Percentiles rank a stretch among this genome's conserved stretches.
These are phyloP conservation scores for Linderniella brevidens DNA, from an alignment of 257 asterid genomes.

Conservation along the genomic window DNA sequence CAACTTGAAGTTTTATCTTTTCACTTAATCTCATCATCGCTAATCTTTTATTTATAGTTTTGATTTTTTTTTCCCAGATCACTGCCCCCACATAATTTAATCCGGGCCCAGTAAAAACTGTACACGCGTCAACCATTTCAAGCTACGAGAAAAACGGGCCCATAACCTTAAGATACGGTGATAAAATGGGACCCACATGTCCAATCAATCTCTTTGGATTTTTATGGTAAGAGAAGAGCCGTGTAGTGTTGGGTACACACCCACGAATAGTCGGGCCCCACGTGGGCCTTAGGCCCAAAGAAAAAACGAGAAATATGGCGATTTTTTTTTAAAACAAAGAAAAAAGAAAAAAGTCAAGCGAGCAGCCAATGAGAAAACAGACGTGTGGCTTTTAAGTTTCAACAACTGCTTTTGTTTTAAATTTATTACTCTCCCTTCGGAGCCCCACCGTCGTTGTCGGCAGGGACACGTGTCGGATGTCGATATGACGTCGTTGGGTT, in stretches of 20 bases:
- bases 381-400: constrained; percentile 27
- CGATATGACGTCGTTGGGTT: not conserved
- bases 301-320: too few relatives aligned
- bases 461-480: constrained; percentile 34
- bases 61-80: too few relatives aligned
- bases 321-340: constrained; percentile 5
- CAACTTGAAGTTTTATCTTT: constrained; percentile 10
- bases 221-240: constrained; percentile 32
- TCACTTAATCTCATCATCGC: not conserved
- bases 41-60: too few relatives aligned
- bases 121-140: constrained; percentile 43
- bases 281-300: constrained; percentile 7
- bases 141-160: constrained; percentile 8
- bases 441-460: constrained; percentile 41
- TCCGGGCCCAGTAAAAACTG: constrained; percentile 19
- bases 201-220: constrained; percentile 32
- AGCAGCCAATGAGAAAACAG: constrained; percentile 43
- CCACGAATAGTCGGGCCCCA: constrained; percentile 30
- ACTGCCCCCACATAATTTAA: not conserved
- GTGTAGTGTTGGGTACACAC: constrained; percentile 25
- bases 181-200: constrained; percentile 22
- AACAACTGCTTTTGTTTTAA: constrained; percentile 22
- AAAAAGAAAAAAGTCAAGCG: constrained; percentile 25
- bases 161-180: constrained; percentile 24
- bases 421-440: constrained; percentile 31